Evolutionary conservation across 2,329 filamentous ascomycete genomes (phyloP), one percentile per base, ranked within the genome.

Genomic region (Chaetomiaceae sp.): DNA sequence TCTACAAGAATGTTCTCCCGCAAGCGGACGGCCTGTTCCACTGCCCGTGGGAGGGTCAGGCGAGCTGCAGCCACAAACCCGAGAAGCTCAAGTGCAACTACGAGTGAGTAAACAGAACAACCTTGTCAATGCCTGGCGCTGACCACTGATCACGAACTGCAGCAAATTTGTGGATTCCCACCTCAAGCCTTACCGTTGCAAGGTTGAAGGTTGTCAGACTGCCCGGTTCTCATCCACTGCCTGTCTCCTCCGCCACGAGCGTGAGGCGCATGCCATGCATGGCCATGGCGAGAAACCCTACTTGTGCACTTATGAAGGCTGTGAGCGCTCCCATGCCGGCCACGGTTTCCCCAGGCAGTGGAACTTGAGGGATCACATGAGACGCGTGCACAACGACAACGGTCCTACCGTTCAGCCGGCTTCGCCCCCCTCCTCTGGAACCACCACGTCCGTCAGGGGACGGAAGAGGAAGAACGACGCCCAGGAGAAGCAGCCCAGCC

Each of bases 11-110:
- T 56, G 78, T 75, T 45, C 69, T 70, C 38, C 78, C 83, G 9
- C 67, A 76, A 33, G 65, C 74, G 27, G 88, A 95, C 67, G 89
- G 88, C 62, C 79, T 94, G 49, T 97, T 93, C 71, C 88, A 95
- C 71, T 97, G 91, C 75, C 91, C 91, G 6, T 93, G 85, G 75
- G 82, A 85, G 65, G 84, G 81, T 58, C 75, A 82, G 50, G 48
- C 69, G 26, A 73, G 65, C 61, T 97, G 91, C 78, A 86, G 79
- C 67, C 91, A 96, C 80, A 86, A 87, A 70, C 81, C 90, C 33
- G 93, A 94, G 62, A 93, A 94, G 73, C 86, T 97, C 59, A 96
- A 96, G 79, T 96, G 91, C 82, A 95, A 95, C 71, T 97, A 96
- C 65, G 90, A 96, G 90, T 95, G 84, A 79, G 88, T 27, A 33